phyloP scores from a whole-genome alignment of 495 filamentous ascomycete species.

The Penicillium maclennaniae region DNA sequence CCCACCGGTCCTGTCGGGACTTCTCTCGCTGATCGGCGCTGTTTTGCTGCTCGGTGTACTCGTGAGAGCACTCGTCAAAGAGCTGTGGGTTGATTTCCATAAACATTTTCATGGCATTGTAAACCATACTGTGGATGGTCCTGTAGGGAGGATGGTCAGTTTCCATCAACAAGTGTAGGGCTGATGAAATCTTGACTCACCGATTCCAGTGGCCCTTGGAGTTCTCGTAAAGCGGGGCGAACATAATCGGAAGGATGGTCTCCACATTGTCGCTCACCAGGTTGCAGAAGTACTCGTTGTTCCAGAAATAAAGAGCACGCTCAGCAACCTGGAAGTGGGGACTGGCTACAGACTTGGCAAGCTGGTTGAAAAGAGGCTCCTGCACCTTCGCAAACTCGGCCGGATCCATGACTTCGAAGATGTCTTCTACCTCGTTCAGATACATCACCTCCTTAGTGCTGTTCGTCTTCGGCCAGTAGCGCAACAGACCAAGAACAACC shows the following conservation, averaged over 20 bases:
- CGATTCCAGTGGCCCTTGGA: slow-evolving; percentile 99
- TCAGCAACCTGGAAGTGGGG: slow-evolving; percentile 99
- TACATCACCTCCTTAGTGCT: slow-evolving; percentile 99
- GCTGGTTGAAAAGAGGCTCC: slow-evolving; percentile 92
- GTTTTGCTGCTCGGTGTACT: slow-evolving; percentile 96
- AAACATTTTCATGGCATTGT: slow-evolving; percentile 99
- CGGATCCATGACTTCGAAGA: slow-evolving; percentile 99
- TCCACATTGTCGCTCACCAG: slow-evolving; percentile 98
- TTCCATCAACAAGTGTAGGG: background rate
- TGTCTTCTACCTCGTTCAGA: slow-evolving; percentile 98
- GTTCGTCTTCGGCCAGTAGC: slow-evolving; percentile 99
- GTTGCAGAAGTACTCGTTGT: slow-evolving; percentile 99
- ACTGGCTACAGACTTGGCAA: slow-evolving; percentile 96
- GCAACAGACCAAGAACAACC: slow-evolving; percentile 91
- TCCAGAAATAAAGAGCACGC: slow-evolving; percentile 98
- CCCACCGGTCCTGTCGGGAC: slow-evolving; percentile 79
- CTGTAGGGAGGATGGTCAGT: slow-evolving; percentile 39
- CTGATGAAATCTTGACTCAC: slow-evolving; percentile 45
- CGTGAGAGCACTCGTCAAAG: slow-evolving; percentile 97
- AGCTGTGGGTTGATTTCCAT: slow-evolving; percentile 99
- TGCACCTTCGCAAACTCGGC: slow-evolving; percentile 98
- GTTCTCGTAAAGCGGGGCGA: slow-evolving; percentile 97
- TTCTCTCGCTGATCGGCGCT: slow-evolving; percentile 74
- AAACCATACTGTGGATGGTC: slow-evolving; percentile 99
- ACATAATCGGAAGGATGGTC: slow-evolving; percentile 98